Base-by-base conservation (phyloP, 225 moss, liverwort and hornwort species). In the Pseudoscleropodium purum region DNA sequence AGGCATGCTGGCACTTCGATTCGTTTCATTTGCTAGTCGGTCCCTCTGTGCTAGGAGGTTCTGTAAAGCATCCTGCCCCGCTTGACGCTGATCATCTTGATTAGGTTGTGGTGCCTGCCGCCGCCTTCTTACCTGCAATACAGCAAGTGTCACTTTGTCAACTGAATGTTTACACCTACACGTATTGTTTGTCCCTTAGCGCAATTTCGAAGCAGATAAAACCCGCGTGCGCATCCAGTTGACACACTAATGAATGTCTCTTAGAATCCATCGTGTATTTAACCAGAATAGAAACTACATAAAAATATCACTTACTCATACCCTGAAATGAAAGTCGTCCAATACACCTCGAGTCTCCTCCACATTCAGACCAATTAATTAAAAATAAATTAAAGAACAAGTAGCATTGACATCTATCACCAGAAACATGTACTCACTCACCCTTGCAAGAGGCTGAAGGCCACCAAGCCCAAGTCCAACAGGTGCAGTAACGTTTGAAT, bases 391-490 rank as follows among this genome's bases (percentile, higher is more conserved):
- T 36, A 37, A 37, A 45, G 62, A 82, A 65, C 37, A 54, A 79
- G 60, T 61, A 67, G 49, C 66, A 61, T 69, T 17, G 65, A 74
- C 27, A 78, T 63, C 79, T 52, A 75, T 67, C 86, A 84, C 90
- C 86, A 89, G 34, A 88, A 87, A 84, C 85, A 84, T 85, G 41
- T 45, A 33, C 67, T 69, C 63, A 93, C 96, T 92, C 94, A 99
- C 99, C 97, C 97, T 97, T 86, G 95, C 51, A 83, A 94, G 96
- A 90, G 97, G 96, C 91, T 96, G 96, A 83, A 99, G 95, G 73
- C 94, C 96, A 72, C 97, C 97, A 90, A 97, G 95, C 85, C 97
- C 99, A 86, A 99, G 93, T 86, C 99, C 99, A 91, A 95, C 91
- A 39, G 97, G 97, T 89, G 94, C 86, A 87, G 87, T 91, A n/a